Base-by-base conservation (phyloP, 2,329 filamentous ascomycete genomes). In the Akanthomyces uredinophilus region DNA sequence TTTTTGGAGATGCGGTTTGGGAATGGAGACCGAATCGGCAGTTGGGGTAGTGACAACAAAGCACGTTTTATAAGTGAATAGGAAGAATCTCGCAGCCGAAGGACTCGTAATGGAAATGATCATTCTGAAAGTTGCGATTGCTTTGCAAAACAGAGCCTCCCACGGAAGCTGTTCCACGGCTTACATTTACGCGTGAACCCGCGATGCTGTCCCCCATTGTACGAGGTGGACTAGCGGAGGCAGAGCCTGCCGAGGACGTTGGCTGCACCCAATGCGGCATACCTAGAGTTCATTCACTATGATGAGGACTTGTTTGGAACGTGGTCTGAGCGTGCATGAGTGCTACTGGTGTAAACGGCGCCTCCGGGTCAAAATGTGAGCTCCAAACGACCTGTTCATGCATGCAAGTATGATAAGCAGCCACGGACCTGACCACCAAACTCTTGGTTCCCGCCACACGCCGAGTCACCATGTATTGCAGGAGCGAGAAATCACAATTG, bases 301-400 rank as follows among this genome's bases (percentile, higher is more conserved):
- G 20, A 8, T 7, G 14, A 49, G 11, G 8, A 5, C 16, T 55
- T 55, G 52, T 55, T 55, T 55, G 52, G 10, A 10, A 44, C 7
- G 13, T 58, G 32, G 55, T 37, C 44, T 49, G 55, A 39, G 44
- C 44, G 44, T 58, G 55, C 22, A 58, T 58, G 11, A 39, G 10
- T 14, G 32, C 44, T 16, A 49, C n/a, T 14, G 22, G 44, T 18
- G 14, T 24, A n/a, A 58, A 32, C 44, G 43, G n/a, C n/a, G 18
- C 18, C 16, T 6, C 55, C 44, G 16, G 29, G 47, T 39, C n/a
- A 49, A 43, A 41, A 29, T 22, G 22, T 35, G 43, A 43, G 37
- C 3, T 29, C 32, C 37, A 20, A 41, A 27, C 43, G 35, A 59
- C 47, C 35, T 16, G 56, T 35, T 51, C 35, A 51, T 59, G 56